Conservation (phyloP, 345 rosid species). For the Corchorus capsularis region DNA sequence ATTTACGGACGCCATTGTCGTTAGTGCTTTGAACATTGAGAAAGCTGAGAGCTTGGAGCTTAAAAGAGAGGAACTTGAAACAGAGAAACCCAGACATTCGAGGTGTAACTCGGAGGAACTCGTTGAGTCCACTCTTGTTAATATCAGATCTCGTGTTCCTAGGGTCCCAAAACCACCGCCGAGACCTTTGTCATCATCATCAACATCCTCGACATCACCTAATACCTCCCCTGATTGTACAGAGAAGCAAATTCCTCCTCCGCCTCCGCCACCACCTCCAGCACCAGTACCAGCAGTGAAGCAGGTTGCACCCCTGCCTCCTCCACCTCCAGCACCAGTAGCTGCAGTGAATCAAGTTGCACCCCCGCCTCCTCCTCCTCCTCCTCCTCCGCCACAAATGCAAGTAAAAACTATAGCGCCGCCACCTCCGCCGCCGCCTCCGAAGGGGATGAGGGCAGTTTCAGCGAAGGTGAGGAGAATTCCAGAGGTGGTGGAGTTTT, state of each 20-base stretch:
- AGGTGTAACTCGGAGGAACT: conserved; percentile 73
- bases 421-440: conserved; percentile 82
- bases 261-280: conserved; percentile 38
- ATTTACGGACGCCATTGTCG: conserved; percentile 4
- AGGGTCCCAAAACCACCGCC: conserved; percentile 96
- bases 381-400: conserved; percentile 42
- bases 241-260: conserved; percentile 35
- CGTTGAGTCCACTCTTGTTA: conserved; percentile 52
- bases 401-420: conserved; percentile 36
- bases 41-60: conserved; percentile 36
- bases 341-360: conserved; percentile 29
- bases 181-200: conserved; percentile 43
- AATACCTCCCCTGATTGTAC: conserved; percentile 22
- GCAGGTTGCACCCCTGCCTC: conserved; percentile 20
- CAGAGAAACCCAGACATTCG: conserved; percentile 50
- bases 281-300: conserved; percentile 9
- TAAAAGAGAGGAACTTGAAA: conserved; percentile 53
- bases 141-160: conserved; percentile 70
- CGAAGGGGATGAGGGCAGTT: conserved; percentile 41
- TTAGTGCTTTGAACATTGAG: conserved; percentile 22
- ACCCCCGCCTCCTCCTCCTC: conserved; percentile 17
- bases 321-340: conserved; percentile 18
- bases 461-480: conserved; percentile 79
- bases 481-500: conserved; percentile 97
- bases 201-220: conserved; percentile 28